phyloP scores from a whole-genome alignment of 495 filamentous ascomycete species.

The Aspergillus conjunctus region DNA sequence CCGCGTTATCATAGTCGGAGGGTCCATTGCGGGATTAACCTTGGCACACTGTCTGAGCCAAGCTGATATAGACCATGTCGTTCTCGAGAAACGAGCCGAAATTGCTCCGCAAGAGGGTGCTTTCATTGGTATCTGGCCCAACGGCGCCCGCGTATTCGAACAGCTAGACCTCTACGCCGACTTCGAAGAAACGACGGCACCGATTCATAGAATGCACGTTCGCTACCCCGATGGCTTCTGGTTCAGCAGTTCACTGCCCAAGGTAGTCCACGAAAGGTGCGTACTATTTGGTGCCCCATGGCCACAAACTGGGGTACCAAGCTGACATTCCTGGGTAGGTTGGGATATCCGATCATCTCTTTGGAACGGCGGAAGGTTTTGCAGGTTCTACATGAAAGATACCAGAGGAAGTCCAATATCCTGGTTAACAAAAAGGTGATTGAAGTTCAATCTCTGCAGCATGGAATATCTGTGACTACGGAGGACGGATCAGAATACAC shows the following conservation, averaged over 20 bases:
- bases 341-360: constrained; percentile 29
- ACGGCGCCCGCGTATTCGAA: constrained; percentile 46
- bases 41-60: constrained; percentile 48
- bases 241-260: constrained; percentile 15
- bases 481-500: constrained; percentile 20
- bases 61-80: constrained; percentile 50
- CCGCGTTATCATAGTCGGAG: constrained; percentile 55
- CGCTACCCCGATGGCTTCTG: constrained; percentile 19
- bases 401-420: constrained; percentile 13
- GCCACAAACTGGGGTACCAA: too few species aligned
- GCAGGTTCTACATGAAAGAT: constrained; percentile 27
- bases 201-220: constrained; percentile 9
- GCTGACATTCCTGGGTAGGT: constrained; percentile 17
- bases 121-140: constrained; percentile 34
- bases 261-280: constrained; percentile 9
- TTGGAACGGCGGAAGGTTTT: constrained; percentile 37
- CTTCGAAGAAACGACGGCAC: constrained; percentile 21
- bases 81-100: constrained; percentile 47
- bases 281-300: constrained; percentile 10
- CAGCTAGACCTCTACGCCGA: constrained; percentile 48
- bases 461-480: constrained; percentile 11
- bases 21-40: constrained; percentile 50
- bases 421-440: constrained; percentile 18
- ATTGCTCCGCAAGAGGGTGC: constrained; percentile 44
- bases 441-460: constrained; percentile 7